Percentiles rank a stretch among this genome's conserved stretches.
These are phyloP conservation scores for Boletus huronensis DNA, from an alignment of 768 basidiomycete genomes.

Conservation along the genomic window DNA sequence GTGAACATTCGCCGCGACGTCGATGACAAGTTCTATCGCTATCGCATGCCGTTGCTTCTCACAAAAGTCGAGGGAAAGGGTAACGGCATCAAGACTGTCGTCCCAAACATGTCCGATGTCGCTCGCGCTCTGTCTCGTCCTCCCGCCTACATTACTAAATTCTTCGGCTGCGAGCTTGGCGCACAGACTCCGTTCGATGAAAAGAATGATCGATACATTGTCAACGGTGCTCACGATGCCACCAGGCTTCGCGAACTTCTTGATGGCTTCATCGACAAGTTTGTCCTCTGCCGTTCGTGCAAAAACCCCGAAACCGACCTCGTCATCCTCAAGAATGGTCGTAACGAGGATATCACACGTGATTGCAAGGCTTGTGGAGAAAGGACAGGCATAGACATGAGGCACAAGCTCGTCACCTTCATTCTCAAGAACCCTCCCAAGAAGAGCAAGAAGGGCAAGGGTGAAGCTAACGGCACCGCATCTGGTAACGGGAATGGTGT, in stretches of 20 bases:
- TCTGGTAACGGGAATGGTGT: slow-evolving; percentile 48
- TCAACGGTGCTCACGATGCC: slow-evolving; percentile 95
- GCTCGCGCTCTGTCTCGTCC: slow-evolving; percentile 93
- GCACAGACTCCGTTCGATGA: slow-evolving; percentile 97
- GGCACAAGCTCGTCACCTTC: slow-evolving; percentile 94
- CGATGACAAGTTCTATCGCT: slow-evolving; percentile 95
- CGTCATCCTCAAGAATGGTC: slow-evolving; percentile 78
- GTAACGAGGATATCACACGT: slow-evolving; percentile 80
- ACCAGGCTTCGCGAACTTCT: slow-evolving; percentile 90
- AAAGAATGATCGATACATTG: slow-evolving; percentile 96
- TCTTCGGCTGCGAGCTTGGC: slow-evolving; percentile 97
- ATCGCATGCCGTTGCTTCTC: slow-evolving; percentile 92
- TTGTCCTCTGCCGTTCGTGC: slow-evolving; percentile 94
- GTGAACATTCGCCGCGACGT: slow-evolving; percentile 96
- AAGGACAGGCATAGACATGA: slow-evolving; percentile 89
- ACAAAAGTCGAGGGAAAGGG: slow-evolving; percentile 99
- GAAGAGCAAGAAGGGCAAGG: slow-evolving; percentile 54
- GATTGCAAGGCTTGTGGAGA: slow-evolving; percentile 99
- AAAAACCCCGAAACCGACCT: slow-evolving; percentile 99
- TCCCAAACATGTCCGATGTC: slow-evolving; percentile 98
- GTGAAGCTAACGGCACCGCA: slow-evolving; percentile 52
- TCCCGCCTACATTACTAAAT: slow-evolving; percentile 96
- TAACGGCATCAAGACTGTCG: slow-evolving; percentile 98
- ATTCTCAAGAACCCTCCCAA: slow-evolving; percentile 97
- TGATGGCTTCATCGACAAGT: slow-evolving; percentile 97